phyloP scores from a whole-genome alignment of 2,329 filamentous ascomycete genomes.

The Emericellopsis cladophorae region DNA sequence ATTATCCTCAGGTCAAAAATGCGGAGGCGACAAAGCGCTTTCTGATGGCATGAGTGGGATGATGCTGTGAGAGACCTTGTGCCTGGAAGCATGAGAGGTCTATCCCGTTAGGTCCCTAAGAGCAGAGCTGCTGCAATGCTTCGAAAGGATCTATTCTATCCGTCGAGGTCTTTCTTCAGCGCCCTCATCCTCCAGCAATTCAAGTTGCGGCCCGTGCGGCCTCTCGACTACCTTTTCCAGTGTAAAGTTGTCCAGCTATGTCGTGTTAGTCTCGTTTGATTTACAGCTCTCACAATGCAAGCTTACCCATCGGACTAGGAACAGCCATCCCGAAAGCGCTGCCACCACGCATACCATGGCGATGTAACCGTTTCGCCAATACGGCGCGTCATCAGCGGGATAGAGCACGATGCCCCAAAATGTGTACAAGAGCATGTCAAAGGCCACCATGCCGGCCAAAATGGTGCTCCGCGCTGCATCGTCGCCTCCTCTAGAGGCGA shows the following conservation, averaged over 20 bases:
- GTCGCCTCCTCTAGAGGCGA: constrained; percentile 13
- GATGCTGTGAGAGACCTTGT: too few species aligned
- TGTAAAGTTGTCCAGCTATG: background rate
- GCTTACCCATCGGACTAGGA: background rate
- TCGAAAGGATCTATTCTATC: too few species aligned
- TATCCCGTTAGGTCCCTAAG: too few species aligned
- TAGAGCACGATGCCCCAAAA: constrained; percentile 32
- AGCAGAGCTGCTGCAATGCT: too few species aligned
- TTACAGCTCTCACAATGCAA: background rate
- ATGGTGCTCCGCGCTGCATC: constrained; percentile 25
- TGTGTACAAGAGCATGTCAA: constrained; percentile 24
- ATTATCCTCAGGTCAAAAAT: too few species aligned
- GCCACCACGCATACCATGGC: constrained; percentile 6
- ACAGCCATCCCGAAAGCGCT: background rate
- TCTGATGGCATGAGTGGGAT: too few species aligned
- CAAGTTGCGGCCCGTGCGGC: too few species aligned
- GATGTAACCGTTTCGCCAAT: constrained; percentile 19
- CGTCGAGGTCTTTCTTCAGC: too few species aligned
- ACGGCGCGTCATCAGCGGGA: constrained; percentile 25
- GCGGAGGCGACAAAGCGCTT: too few species aligned
- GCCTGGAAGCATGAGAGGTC: too few species aligned
- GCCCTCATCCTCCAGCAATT: too few species aligned
- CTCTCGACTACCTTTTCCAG: background rate
- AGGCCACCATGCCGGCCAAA: constrained; percentile 25
- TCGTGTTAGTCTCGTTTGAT: background rate